Base-by-base conservation (phyloP, 352 stramenopile genomes). In the Bremia lactucae region DNA sequence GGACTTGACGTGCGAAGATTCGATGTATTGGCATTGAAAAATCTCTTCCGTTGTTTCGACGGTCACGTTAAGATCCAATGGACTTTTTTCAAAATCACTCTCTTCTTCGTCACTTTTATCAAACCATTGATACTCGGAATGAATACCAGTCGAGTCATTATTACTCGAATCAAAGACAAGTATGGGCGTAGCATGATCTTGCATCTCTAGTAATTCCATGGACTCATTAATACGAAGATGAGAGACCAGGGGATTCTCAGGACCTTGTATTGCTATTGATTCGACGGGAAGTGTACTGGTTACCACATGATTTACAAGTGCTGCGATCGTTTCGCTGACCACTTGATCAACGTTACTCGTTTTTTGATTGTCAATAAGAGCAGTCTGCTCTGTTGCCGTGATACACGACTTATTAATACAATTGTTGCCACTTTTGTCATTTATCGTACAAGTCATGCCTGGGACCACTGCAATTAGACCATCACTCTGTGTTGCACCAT, bases 91-190 rank as follows among this genome's bases (percentile, higher is more conserved):
- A 1, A 16, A 49, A 0, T 65, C 53, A 1, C 68, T 50, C 2
- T 68, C 61, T 20, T 64, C 51, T 13, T 44, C 59, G n/a, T n/a
- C n/a, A n/a, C n/a, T n/a, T n/a, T n/a, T n/a, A 16, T 62, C 57
- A 56, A 71, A 71, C 61, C 61, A 71, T 25, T 71, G 61, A 23
- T 65, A 62, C 21, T 62, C 46, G n/a, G n/a, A n/a, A 18, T 10
- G 21, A 9, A 35, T 50, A 6, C 29, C 44, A 20, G n/a, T 46
- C 26, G 26, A 33, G 22, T 51, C 34, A 33, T 49, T 53, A 19
- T 23, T 24, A 26, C 53, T 42, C 16, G 16, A 28, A 6, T 40
- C 36, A 11, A 39, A 46, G 18, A 53, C 42, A 18, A 55, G 48
- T 15, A 39, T 40, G 38, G 57, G 38, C 7, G 63, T 18, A 13